Evolutionary conservation across 805 yeast species (phyloP).

Genomic region (Starmerella apis): DNA sequence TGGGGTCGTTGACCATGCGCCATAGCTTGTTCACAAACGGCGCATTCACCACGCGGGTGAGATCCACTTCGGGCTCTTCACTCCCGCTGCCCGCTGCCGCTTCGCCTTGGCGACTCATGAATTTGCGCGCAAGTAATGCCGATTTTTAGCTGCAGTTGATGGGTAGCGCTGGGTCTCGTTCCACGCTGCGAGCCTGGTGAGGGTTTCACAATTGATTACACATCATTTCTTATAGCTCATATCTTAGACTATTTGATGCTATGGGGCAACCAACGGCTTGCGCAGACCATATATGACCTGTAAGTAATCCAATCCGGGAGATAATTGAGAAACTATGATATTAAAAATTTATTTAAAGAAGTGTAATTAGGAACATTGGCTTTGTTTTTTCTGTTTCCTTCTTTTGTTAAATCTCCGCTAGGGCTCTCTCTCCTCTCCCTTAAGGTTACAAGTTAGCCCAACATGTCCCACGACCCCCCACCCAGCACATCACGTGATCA

Average conservation of each 20-base stretch:
- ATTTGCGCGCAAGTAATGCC: slow-evolving; percentile 5
- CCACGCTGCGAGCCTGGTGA: too few species aligned
- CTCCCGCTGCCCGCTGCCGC: slow-evolving; percentile 6
- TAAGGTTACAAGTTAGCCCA: too few species aligned
- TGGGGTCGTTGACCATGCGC: slow-evolving; percentile 84
- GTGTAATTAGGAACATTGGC: too few species aligned
- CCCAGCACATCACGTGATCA: neutral
- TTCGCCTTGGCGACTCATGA: slow-evolving; percentile 31
- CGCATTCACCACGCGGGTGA: slow-evolving; percentile 35
- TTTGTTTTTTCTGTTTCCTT: too few species aligned
- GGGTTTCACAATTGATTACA: slow-evolving; percentile 3
- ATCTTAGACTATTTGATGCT: too few species aligned
- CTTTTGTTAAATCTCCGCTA: too few species aligned
- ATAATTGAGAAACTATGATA: neutral
- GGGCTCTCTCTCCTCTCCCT: too few species aligned
- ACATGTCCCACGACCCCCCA: neutral
- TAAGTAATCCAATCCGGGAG: too few species aligned
- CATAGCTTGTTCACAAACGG: slow-evolving; percentile 90
- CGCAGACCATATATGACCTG: too few species aligned
- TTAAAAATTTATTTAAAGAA: too few species aligned
- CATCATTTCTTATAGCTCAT: neutral
- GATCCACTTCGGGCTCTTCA: slow-evolving; percentile 11
- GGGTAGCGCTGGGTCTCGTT: too few species aligned
- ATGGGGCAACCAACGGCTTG: too few species aligned
- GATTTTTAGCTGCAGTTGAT: neutral